phyloP scores from a whole-genome alignment of 2,329 filamentous ascomycete species.

The Trichoderma atrobrunneum region DNA sequence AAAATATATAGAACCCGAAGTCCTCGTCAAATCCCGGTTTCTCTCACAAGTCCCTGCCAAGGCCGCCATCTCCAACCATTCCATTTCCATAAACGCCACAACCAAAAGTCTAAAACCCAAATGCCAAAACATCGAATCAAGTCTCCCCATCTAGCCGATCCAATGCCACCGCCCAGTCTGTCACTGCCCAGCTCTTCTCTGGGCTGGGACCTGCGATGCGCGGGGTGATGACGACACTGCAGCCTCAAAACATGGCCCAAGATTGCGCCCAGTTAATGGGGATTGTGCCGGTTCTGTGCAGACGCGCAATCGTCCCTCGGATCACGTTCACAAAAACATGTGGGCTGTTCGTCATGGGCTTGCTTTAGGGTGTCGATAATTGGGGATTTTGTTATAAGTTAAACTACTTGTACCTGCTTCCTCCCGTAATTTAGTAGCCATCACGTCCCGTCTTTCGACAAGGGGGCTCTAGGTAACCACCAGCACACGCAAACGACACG shows the following conservation, averaged over 20 bases:
- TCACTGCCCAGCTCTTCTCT: not conserved
- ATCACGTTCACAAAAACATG: not conserved
- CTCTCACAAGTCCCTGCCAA: not conserved
- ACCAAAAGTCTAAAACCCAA: not conserved
- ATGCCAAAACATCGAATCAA: not conserved
- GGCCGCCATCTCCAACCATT: not conserved
- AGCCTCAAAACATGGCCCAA: not conserved
- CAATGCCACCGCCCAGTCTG: constrained; percentile 9
- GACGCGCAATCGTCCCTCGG: not conserved
- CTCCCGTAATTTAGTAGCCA: not conserved
- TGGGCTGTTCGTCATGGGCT: constrained; percentile 2
- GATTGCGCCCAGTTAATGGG: not conserved
- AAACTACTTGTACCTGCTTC: not conserved
- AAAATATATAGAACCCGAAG: not conserved
- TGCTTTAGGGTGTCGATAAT: not conserved
- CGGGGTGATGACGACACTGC: constrained; percentile 9
- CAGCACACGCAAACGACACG: constrained; percentile 1
- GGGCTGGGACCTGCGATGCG: not conserved
- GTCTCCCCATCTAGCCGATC: not conserved
- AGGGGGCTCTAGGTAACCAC: not conserved
- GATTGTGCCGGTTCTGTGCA: not conserved
- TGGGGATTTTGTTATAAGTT: not conserved
- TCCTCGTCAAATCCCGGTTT: not conserved
- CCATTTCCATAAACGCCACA: not conserved
- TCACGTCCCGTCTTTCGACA: not conserved